Evolutionary conservation across 306 rosid species (phyloP), one percentile per base, ranked within the genome.

Genomic region (Mucuna pruriens): DNA sequence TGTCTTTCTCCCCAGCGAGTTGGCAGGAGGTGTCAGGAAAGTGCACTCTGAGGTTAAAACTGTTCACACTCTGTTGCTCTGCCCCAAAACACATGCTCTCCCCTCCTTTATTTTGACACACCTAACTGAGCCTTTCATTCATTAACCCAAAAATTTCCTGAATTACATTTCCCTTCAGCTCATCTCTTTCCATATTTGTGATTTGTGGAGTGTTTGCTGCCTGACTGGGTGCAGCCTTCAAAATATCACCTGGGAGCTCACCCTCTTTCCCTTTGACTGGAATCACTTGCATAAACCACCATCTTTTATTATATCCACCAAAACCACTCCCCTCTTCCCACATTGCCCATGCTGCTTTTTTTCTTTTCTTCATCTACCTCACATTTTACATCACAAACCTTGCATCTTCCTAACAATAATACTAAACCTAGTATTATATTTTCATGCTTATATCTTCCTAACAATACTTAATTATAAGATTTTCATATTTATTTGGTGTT

Each of bases 11-110:
- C 25, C 66, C 9, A 83, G 58, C 73, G 64, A 22, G 71, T 69
- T 83, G 80, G 82, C 90, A 87, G 87, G 15, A 10, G 39, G 40
- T 79, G 91, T 86, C 93, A 90, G 93, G 82, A 85, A 86, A 89
- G 87, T 89, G 96, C 96, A 88, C 89, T 84, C 88, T 86, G 86
- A 88, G 89, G 88, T 80, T 85, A 83, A 76, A 81, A 85, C 88
- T 91, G 89, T 91, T 87, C 81, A 74, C 87, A 87, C 70, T 42
- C 90, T 85, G 90, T 76, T 85, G 10, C 86, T 76, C 90, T 90
- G 94, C 77, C 87, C 84, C 90, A 88, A 45, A 84, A 91, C 96
- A 91, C 92, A 84, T 88, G 96, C 91, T 81, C 44, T 64, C 42
- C 31, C 31, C 70, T 75, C 67, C 85, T 84, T 87, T 81, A 44